These are phyloP conservation scores for Apocynum venetum DNA, from an alignment of 257 asterid genomes.

Conservation along the genomic window DNA sequence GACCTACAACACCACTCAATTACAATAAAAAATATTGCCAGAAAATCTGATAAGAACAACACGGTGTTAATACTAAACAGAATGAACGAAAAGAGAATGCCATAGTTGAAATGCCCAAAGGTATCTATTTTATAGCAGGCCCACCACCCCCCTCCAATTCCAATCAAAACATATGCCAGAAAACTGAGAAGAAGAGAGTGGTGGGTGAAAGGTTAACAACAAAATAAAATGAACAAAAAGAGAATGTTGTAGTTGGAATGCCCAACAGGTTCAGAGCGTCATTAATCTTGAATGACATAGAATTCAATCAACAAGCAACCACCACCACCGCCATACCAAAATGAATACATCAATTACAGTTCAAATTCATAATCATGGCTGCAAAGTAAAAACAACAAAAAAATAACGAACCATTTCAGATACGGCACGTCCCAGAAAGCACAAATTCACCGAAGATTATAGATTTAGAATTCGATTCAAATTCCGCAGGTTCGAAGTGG, in stretches of 20 bases:
- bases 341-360: not conserved
- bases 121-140: not conserved
- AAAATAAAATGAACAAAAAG: not conserved
- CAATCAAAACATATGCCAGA: not conserved
- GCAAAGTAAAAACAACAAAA: not conserved
- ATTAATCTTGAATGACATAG: not conserved
- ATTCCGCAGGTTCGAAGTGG: conserved; percentile 24
- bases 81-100: not conserved
- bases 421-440: too few relatives aligned
- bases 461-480: conserved; percentile 17
- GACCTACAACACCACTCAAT: not conserved
- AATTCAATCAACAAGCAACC: not conserved
- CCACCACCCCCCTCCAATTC: not conserved
- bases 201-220: not conserved
- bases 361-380: not conserved
- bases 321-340: not conserved
- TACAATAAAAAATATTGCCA: not conserved
- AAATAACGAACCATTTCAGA: not conserved
- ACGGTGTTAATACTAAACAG: not conserved
- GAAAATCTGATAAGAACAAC: not conserved
- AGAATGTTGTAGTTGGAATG: not conserved
- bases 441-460: conserved; percentile 7
- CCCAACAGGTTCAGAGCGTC: not conserved
- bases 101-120: not conserved
- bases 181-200: not conserved